phyloP scores from a whole-genome alignment of 2,329 filamentous ascomycete genomes.

The Setomelanomma holmii region DNA sequence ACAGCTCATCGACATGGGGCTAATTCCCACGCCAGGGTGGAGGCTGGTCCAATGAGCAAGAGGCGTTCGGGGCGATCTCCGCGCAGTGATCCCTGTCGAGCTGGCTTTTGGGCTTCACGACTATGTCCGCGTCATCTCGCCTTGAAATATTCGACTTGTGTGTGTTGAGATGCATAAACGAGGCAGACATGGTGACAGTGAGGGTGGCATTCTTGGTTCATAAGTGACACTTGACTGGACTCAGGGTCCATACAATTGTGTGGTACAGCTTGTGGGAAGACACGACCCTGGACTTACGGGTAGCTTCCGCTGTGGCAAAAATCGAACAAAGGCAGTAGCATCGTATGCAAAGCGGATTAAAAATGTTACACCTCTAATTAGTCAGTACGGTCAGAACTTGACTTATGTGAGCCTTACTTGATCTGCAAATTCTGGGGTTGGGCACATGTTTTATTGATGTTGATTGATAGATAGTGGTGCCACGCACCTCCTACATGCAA shows the following conservation, averaged over 20 bases:
- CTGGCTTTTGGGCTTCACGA: conserved; percentile 1
- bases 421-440: too few species aligned
- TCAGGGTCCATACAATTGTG: background rate
- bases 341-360: background rate
- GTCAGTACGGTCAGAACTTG: too few species aligned
- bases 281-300: background rate
- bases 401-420: too few species aligned
- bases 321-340: too few species aligned
- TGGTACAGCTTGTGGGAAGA: background rate
- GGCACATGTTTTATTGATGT: too few species aligned
- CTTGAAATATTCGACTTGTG: background rate
- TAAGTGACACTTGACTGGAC: background rate
- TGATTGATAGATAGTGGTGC: too few species aligned
- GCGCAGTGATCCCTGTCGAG: conserved; percentile 4
- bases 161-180: background rate
- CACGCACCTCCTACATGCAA: too few species aligned
- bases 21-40: conserved; percentile 1
- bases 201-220: too few species aligned
- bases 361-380: background rate
- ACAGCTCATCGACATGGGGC: conserved; percentile 7
- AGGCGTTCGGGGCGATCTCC: conserved; percentile 1
- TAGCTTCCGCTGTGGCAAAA: background rate
- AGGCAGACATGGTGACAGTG: background rate
- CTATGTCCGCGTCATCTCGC: conserved; percentile 7
- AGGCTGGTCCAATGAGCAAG: conserved; percentile 22